Evolutionary conservation across 306 rosid genomes (phyloP), one percentile per base, ranked within the genome.

Genomic region (Calophaca sinica): DNA sequence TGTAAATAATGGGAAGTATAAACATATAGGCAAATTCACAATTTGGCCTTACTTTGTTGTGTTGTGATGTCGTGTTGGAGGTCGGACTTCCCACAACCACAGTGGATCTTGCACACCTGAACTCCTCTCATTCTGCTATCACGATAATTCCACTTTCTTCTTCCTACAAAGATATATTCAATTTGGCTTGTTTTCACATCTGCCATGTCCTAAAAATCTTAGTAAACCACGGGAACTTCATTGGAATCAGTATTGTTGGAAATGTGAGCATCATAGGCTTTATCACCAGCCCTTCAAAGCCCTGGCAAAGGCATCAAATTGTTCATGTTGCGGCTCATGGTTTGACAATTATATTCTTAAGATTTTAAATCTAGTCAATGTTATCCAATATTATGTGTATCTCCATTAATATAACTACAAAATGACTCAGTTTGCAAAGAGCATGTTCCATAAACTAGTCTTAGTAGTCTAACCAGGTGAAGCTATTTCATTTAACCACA

Each of bases 301-400:
- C 73, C 66, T 4, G 85, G 65, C 2, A 71, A 44, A 7, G 77
- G 72, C 3, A 65, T 62, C 62, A 61, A 70, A 71, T 80, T 84
- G 85, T 58, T 82, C 80, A 64, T 68, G 68, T 81, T 78, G 44
- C 79, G 82, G 74, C 81, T 85, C 86, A 84, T 87, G 76, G 55
- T 86, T 55, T 81, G 78, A 39, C 79, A 1, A 20, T 1, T 20
- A 20, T 20, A 20, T 20, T 20, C 26, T 20, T 20, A 20, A 20
- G 26, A 20, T 20, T 20, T 20, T 20, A 20, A 20, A 20, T 20
- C 26, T 20, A 20, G 26, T 20, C 26, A 20, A 20, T 20, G 26
- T 20, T 20, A 20, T 20, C 26, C 26, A 20, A 20, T 20, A 20
- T 20, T 20, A 20, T 20, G 26, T 20, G 26, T 20, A 20, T 20